phyloP scores from a whole-genome alignment of 257 asterid genomes.

The Cordia subcordata region DNA sequence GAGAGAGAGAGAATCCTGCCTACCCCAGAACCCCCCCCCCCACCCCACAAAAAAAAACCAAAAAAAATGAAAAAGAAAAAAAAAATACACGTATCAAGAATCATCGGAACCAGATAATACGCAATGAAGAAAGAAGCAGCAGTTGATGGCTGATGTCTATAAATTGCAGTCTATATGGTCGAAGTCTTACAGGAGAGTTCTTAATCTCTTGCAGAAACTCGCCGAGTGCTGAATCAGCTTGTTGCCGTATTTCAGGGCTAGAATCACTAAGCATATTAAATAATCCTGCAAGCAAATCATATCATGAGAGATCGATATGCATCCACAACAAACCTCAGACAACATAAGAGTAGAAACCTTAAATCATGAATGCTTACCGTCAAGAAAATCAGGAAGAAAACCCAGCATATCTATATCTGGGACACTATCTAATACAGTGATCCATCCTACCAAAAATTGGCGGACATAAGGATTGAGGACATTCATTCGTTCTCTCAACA shows the following conservation, averaged over 20 bases:
- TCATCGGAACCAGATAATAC: neutral
- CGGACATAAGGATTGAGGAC: slow-evolving; percentile 96
- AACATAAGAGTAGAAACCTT: neutral
- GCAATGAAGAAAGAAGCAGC: slow-evolving; percentile 6
- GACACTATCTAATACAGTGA: slow-evolving; percentile 98
- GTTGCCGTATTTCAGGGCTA: slow-evolving; percentile 98
- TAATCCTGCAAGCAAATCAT: slow-evolving; percentile 58
- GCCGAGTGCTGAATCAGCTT: slow-evolving; percentile 99
- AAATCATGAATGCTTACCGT: slow-evolving; percentile 53
- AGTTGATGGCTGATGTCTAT: neutral
- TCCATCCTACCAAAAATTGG: slow-evolving; percentile 99
- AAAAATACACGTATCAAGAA: too few species aligned
- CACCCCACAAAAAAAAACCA: too few species aligned
- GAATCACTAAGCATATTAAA: slow-evolving; percentile 97
- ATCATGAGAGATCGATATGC: neutral
- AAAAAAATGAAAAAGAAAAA: too few species aligned
- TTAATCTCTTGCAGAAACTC: slow-evolving; percentile 99
- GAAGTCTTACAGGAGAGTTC: slow-evolving; percentile 89
- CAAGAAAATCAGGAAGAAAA: slow-evolving; percentile 99
- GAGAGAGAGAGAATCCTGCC: too few species aligned
- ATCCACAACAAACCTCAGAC: neutral
- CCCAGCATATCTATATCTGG: slow-evolving; percentile 99
- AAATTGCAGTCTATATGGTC: slow-evolving; percentile 5
- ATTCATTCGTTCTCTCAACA: slow-evolving; percentile 97
- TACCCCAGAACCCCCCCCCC: too few species aligned